Percentiles rank a stretch among this genome's conserved stretches.
phyloP scores from a whole-genome alignment of 169 alveolate species.

The Cryptosporidium parvum region DNA sequence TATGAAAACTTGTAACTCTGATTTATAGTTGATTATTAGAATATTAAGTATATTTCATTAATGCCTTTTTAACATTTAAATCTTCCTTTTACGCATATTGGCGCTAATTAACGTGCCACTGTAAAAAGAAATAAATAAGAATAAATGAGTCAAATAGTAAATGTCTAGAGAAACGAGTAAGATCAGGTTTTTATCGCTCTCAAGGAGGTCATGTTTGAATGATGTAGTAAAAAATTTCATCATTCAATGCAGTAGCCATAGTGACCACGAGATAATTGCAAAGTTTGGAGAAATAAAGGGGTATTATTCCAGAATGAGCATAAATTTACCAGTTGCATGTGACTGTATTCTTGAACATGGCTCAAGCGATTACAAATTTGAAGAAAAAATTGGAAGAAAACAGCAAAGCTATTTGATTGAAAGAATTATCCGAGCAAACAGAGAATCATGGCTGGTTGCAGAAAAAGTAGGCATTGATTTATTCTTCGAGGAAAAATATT shows the following conservation, averaged over 20 bases:
- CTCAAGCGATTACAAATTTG: conserved; percentile 68
- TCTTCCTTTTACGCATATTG: background rate
- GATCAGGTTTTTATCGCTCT: conserved; percentile 46
- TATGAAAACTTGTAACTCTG: conserved; percentile 41
- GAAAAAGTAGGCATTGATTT: conserved; percentile 23
- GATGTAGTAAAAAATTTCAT: conserved; percentile 46
- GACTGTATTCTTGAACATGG: conserved; percentile 75
- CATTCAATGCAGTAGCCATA: conserved; percentile 42
- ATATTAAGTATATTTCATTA: background rate
- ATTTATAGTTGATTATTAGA: background rate
- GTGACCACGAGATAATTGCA: conserved; percentile 44
- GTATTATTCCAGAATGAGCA: conserved; percentile 34
- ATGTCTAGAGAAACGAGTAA: conserved; percentile 78
- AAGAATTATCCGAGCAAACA: conserved; percentile 41
- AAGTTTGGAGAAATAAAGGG: conserved; percentile 73
- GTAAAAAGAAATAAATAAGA: background rate
- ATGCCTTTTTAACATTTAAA: background rate
- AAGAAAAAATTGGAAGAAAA: conserved; percentile 42
- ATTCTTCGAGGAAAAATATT: conserved; percentile 34
- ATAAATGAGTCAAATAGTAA: conserved; percentile 73
- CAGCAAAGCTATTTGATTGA: conserved; percentile 72
- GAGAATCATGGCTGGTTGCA: conserved; percentile 56
- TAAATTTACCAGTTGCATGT: conserved; percentile 66
- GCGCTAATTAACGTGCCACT: background rate
- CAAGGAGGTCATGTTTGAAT: conserved; percentile 33